Conservation (phyloP, 257 asterid genomes). For the Gentiana dahurica region DNA sequence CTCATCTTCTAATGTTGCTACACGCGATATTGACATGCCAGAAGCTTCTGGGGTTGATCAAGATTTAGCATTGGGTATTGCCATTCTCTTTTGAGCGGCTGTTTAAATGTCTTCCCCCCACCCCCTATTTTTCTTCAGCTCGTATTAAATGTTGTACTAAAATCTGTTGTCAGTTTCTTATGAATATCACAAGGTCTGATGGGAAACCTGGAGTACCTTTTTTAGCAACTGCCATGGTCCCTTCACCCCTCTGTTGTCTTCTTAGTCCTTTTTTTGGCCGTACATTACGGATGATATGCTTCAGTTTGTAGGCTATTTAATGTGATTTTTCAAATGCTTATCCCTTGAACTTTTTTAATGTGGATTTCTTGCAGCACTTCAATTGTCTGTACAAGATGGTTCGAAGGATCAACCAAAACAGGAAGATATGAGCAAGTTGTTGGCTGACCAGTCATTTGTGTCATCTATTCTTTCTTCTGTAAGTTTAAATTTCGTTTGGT, state of each 20-base stretch:
- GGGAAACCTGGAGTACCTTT: no score
- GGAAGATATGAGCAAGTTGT: conserved; percentile 61
- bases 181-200: no score
- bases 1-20: conserved; percentile 50
- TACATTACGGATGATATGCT: not conserved
- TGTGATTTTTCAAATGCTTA: not conserved
- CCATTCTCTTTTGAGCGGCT: not conserved
- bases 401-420: conserved; percentile 29
- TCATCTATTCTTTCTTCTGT: conserved; percentile 81
- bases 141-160: no score
- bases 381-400: conserved; percentile 78
- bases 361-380: conserved; percentile 58
- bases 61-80: conserved; percentile 82
- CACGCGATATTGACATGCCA: conserved; percentile 84
- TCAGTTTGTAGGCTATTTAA: not conserved
- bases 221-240: not conserved
- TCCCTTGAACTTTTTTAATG: not conserved
- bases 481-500: conserved; percentile 17
- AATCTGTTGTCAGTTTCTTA: not conserved
- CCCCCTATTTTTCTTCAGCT: no score
- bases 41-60: conserved; percentile 94
- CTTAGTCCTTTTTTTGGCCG: not conserved
- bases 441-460: conserved; percentile 75
- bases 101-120: no score
- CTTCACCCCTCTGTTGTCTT: not conserved